Evolutionary conservation across 306 rosid species (phyloP).

Genomic region (Citrullus amarus): DNA sequence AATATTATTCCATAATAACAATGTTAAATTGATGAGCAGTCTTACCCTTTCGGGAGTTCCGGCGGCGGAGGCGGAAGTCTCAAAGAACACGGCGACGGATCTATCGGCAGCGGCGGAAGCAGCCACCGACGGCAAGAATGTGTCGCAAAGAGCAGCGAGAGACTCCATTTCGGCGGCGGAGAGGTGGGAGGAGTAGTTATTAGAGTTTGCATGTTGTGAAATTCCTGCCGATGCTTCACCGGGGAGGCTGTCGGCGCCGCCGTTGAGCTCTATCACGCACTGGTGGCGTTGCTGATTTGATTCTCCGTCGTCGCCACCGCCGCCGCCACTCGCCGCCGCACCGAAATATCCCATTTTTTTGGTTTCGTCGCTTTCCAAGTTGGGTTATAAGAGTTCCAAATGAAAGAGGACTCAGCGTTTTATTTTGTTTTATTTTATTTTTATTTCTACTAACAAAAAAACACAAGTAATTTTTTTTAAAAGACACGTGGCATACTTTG

Average conservation of each 20-base stretch:
- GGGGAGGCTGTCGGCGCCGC: not conserved
- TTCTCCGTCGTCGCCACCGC: not conserved
- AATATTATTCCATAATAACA: too few species aligned
- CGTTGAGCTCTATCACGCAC: not conserved
- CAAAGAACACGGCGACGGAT: constrained; percentile 12
- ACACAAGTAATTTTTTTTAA: not conserved
- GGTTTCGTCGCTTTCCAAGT: not conserved
- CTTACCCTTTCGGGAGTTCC: constrained; percentile 43
- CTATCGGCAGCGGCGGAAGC: not conserved
- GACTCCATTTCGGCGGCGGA: constrained; percentile 43
- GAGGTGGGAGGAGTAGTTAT: constrained; percentile 19
- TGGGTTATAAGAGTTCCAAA: not conserved
- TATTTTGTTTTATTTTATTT: not conserved
- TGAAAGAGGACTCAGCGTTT: not conserved
- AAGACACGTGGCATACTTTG: not conserved
- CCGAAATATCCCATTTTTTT: not conserved
- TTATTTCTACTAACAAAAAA: not conserved
- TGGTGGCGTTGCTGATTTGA: not conserved
- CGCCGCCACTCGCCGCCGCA: not conserved
- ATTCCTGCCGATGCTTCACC: not conserved
- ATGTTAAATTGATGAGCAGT: too few species aligned
- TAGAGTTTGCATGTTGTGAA: not conserved
- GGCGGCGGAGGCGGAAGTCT: constrained; percentile 46
- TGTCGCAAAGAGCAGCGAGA: constrained; percentile 45
- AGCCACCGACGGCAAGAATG: constrained; percentile 47